Conservation (phyloP, 192 early-diverging fungal genomes). For the Mortierella antarctica region DNA sequence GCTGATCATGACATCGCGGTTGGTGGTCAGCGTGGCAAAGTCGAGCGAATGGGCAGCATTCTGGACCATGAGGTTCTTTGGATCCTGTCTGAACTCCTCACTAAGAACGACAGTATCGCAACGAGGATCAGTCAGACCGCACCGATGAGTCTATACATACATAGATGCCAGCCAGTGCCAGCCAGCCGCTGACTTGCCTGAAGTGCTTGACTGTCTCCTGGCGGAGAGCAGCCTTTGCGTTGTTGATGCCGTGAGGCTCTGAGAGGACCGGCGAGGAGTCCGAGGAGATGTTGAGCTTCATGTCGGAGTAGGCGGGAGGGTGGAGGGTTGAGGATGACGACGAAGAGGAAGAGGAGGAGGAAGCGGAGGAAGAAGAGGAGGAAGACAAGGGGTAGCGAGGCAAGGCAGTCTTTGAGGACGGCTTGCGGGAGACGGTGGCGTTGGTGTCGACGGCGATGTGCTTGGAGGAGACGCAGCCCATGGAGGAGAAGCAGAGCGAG, state of each 20-base stretch:
- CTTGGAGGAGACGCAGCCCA: conserved; percentile 49
- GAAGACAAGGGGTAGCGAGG: conserved; percentile 18
- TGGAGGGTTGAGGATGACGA: conserved; percentile 4
- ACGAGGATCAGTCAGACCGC: neutral
- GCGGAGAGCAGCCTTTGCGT: conserved; percentile 33
- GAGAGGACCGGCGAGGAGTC: conserved; percentile 21
- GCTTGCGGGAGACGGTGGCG: conserved; percentile 23
- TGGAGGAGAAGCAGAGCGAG: neutral
- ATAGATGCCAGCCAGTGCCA: neutral
- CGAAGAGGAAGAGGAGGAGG: neutral
- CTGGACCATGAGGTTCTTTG: conserved; percentile 76
- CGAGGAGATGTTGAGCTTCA: conserved; percentile 33
- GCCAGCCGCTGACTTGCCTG: conserved; percentile 13
- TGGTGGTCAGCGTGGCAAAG: conserved; percentile 66
- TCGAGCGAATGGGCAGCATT: conserved; percentile 72
- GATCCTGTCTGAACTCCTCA: conserved; percentile 63
- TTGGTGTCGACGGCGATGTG: conserved; percentile 28
- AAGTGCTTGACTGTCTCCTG: conserved; percentile 18
- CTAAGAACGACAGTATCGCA: conserved; percentile 12
- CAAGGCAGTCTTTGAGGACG: conserved; percentile 1
- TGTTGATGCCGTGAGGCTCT: conserved; percentile 36
- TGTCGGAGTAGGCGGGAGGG: conserved; percentile 42
- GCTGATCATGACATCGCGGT: conserved; percentile 64
- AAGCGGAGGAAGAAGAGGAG: neutral
- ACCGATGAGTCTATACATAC: no score